Evolutionary conservation across 163 green algal genomes (phyloP).

Genomic region (Prototheca stagnorum): DNA sequence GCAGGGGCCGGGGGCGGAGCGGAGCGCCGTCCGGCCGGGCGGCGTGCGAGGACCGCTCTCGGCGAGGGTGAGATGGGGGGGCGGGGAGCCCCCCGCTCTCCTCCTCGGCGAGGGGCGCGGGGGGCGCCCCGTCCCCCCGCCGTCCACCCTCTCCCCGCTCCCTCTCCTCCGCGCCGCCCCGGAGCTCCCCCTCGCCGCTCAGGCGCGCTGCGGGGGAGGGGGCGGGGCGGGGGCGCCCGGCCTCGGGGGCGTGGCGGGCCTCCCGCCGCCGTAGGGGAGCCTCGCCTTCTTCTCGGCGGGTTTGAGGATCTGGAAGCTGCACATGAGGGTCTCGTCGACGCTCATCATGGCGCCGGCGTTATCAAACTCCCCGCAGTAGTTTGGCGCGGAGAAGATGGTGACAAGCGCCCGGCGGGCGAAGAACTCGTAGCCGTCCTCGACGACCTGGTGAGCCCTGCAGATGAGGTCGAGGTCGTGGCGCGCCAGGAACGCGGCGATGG

Average conservation of each 20-base stretch:
- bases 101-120: no score
- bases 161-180: no score
- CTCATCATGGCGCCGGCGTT: slow-evolving; percentile 99
- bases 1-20: no score
- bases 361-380: slow-evolving; percentile 99
- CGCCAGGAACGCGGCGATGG: slow-evolving; percentile 87
- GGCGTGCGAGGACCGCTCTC: no score
- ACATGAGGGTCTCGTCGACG: slow-evolving; percentile 99
- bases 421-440: slow-evolving; percentile 98
- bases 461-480: slow-evolving; percentile 97
- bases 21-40: no score
- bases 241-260: slow-evolving; percentile 12
- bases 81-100: no score
- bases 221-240: neutral
- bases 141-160: no score
- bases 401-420: slow-evolving; percentile 97
- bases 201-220: no score
- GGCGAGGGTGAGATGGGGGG: no score
- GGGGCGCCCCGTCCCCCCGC: no score
- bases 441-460: slow-evolving; percentile 89
- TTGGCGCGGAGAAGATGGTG: slow-evolving; percentile 96
- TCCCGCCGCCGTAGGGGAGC: slow-evolving; percentile 27
- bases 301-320: slow-evolving; percentile 97
- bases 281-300: slow-evolving; percentile 84
- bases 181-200: neutral